phyloP scores from a whole-genome alignment of 2,329 filamentous ascomycete species.

The Trichoderma harzianum region DNA sequence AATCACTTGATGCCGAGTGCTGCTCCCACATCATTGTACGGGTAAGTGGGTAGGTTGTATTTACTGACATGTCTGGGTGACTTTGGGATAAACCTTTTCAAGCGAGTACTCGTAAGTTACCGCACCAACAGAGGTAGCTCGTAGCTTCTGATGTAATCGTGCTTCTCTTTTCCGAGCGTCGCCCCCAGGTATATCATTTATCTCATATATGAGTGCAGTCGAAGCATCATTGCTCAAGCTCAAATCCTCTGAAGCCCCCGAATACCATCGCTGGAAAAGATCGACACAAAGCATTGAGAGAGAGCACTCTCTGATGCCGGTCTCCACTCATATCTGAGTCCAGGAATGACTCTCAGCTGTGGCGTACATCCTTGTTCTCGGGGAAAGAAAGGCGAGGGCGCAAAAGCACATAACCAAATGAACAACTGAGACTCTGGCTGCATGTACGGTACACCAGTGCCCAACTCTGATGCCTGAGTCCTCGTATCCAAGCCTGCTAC shows the following conservation, averaged over 20 bases:
- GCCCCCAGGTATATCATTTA: not conserved
- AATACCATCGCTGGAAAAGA: not conserved
- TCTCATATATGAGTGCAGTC: not conserved
- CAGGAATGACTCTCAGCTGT: not conserved
- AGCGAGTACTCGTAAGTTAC: not conserved
- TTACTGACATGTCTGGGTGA: not conserved
- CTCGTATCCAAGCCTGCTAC: not conserved
- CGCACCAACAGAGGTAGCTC: not conserved
- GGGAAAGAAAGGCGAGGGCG: not conserved
- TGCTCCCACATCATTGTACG: not conserved
- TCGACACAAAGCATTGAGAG: not conserved
- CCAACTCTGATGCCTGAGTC: not conserved
- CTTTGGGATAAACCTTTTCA: not conserved
- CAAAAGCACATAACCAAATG: not conserved
- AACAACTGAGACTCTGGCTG: not conserved
- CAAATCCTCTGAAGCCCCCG: not conserved
- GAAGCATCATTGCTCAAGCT: not conserved
- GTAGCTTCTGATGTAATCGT: not conserved
- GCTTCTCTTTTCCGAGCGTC: not conserved
- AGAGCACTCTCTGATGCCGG: not conserved
- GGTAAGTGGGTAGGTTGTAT: not conserved
- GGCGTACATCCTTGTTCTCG: slow-evolving; percentile 2
- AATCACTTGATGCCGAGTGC: not conserved
- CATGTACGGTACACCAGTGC: not conserved
- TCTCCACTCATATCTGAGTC: not conserved